Percentiles rank a stretch among this genome's conserved stretches.
Conservation (phyloP, 345 rosid species). For the thale cress (Arabidopsis thaliana) region TAIR10.1 NC_003071.7:3205501-3206000, state of each 20-base stretch:
- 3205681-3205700: neutral
- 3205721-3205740: neutral
- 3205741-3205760: no score
- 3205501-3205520: neutral
- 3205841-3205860: neutral
- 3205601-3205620: no score
- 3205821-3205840: neutral
- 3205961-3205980: no score
- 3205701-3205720: neutral
- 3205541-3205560: neutral
- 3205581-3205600: no score
- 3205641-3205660: neutral
- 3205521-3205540: neutral
- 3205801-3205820: neutral
- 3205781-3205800: neutral
- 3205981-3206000: no score
- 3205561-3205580: neutral
- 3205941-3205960: no score
- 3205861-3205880: no score
- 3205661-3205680: neutral
- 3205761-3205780: neutral
- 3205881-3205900: no score
- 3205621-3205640: no score
- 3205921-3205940: no score
- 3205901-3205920: no score